Conservation (phyloP, 805 yeast species). For the Kluyveromyces lactis region DNA sequence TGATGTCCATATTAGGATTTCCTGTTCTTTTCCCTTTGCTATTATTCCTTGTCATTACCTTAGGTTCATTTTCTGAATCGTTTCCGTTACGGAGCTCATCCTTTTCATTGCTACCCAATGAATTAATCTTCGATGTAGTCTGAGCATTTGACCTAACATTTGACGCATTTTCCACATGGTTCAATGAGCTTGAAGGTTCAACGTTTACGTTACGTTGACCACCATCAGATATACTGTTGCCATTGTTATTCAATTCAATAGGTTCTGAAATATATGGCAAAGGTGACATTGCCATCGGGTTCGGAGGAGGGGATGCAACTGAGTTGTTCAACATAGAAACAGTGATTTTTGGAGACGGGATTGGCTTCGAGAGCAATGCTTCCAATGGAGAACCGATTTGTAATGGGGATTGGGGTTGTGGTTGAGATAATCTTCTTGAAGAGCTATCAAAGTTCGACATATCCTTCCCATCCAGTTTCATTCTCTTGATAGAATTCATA, state of each 20-base stretch:
- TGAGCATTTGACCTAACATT: neutral
- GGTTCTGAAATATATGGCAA: slow-evolving; percentile 2
- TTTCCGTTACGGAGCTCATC: neutral
- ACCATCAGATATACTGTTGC: neutral
- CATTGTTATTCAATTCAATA: neutral
- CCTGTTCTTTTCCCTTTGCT: slow-evolving; percentile 8
- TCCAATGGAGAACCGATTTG: slow-evolving; percentile 19
- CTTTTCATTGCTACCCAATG: too few species aligned
- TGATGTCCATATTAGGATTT: slow-evolving; percentile 22
- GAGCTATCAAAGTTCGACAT: slow-evolving; percentile 1
- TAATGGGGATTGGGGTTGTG: slow-evolving; percentile 1
- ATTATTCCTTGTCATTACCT: neutral
- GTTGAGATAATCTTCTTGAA: slow-evolving; percentile 2
- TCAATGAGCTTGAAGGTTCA: neutral
- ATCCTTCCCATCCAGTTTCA: slow-evolving; percentile 1
- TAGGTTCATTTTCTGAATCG: neutral
- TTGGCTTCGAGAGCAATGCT: slow-evolving; percentile 21
- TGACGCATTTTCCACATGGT: neutral
- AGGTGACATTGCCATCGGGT: slow-evolving; percentile 4
- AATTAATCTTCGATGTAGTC: neutral
- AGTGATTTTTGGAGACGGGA: slow-evolving; percentile 16
- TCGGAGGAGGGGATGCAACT: slow-evolving; percentile 4
- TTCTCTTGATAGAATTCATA: slow-evolving; percentile 15
- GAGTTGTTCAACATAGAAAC: slow-evolving; percentile 6
- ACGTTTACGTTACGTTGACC: neutral